phyloP scores from a whole-genome alignment of 345 rosid species.

The Erucastrum elatum region DNA sequence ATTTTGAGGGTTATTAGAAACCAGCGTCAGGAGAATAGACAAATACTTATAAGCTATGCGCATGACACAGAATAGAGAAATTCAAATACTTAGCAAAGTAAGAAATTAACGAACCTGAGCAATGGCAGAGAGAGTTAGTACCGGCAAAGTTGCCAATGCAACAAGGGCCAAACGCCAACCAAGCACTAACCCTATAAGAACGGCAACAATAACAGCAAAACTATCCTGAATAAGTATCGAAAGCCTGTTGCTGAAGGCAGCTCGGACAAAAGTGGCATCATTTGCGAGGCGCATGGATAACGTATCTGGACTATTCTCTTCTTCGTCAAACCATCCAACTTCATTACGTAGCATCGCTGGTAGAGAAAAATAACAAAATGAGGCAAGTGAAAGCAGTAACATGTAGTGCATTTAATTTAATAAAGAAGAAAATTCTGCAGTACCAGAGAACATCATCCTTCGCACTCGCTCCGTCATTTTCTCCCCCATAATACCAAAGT shows the following conservation, averaged over 20 bases:
- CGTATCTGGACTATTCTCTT: constrained; percentile 93
- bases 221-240: constrained; percentile 96
- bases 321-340: constrained; percentile 99
- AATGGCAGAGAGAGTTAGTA: constrained; percentile 82
- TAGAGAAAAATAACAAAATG: constrained; percentile 31
- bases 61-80: neutral
- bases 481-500: constrained; percentile 99
- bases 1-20: constrained; percentile 14
- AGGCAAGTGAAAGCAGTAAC: constrained; percentile 24
- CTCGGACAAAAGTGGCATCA: constrained; percentile 99
- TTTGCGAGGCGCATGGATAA: constrained; percentile 99
- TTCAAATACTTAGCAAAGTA: neutral
- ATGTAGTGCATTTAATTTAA: neutral
- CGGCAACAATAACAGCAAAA: constrained; percentile 87
- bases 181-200: constrained; percentile 85
- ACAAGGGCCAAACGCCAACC: constrained; percentile 95
- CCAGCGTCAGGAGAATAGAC: neutral
- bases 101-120: constrained; percentile 78
- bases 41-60: neutral
- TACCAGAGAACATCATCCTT: constrained; percentile 99
- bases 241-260: constrained; percentile 98
- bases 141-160: constrained; percentile 88
- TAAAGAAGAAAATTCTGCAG: constrained; percentile 3
- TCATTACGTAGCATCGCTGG: constrained; percentile 99
- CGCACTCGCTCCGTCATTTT: constrained; percentile 98